Evolutionary conservation across 176 grass and related monocot species (phyloP).

Genomic region (Chloris gayana): DNA sequence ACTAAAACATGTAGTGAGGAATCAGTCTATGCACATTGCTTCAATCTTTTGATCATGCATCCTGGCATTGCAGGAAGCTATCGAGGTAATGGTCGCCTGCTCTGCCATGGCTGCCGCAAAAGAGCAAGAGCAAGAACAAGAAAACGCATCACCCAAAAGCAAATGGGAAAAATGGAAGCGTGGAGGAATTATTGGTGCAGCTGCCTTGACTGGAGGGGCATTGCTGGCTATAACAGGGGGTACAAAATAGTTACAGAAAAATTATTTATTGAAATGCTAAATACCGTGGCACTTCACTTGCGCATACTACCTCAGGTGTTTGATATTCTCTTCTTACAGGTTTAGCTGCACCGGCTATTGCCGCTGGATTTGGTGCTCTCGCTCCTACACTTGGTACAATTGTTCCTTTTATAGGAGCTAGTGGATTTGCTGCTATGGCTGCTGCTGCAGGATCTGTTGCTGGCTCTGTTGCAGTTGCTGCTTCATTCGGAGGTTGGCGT

Average conservation of each 20-base stretch:
- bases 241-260: slow-evolving; percentile 13
- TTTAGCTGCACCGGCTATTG: slow-evolving; percentile 98
- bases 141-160: slow-evolving; percentile 55
- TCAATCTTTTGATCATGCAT: neutral
- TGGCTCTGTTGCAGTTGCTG: slow-evolving; percentile 90
- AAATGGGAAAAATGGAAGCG: slow-evolving; percentile 93
- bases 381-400: slow-evolving; percentile 83
- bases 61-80: slow-evolving; percentile 69
- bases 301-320: neutral
- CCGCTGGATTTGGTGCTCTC: slow-evolving; percentile 88
- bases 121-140: slow-evolving; percentile 67
- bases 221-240: slow-evolving; percentile 92
- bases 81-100: slow-evolving; percentile 90
- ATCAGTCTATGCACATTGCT: neutral
- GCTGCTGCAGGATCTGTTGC: slow-evolving; percentile 79
- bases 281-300: neutral
- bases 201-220: slow-evolving; percentile 88
- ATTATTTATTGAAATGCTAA: neutral
- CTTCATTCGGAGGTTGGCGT: slow-evolving; percentile 94
- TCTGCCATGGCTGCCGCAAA: slow-evolving; percentile 96
- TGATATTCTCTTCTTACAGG: slow-evolving; percentile 43
- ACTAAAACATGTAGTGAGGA: neutral
- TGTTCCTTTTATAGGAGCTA: slow-evolving; percentile 88
- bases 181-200: slow-evolving; percentile 88
- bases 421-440: slow-evolving; percentile 96